These are phyloP conservation scores for Evansstolkia leycettana DNA, from an alignment of 495 filamentous ascomycete genomes.

Conservation along the genomic window DNA sequence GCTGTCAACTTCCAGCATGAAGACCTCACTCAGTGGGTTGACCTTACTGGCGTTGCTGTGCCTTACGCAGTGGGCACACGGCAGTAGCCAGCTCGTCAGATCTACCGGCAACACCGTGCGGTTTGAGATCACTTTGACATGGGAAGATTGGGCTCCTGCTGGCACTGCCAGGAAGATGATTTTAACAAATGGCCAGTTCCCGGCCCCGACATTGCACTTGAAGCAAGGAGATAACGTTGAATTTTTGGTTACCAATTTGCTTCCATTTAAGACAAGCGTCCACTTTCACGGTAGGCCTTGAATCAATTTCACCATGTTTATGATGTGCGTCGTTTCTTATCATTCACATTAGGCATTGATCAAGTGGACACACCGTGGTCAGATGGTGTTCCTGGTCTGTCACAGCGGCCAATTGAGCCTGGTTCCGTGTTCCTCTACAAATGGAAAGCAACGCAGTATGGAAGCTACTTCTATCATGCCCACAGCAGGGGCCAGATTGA, in stretches of 20 bases:
- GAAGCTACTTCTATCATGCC: constrained; percentile 36
- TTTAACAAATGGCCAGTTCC: constrained; percentile 48
- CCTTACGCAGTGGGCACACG: constrained; percentile 6
- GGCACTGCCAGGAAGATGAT: constrained; percentile 34
- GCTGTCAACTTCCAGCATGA: constrained; percentile 1
- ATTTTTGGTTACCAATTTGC: constrained; percentile 43
- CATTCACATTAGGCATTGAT: constrained; percentile 16
- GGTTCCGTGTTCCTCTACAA: constrained; percentile 35
- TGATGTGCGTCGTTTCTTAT: background rate
- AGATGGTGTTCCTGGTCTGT: constrained; percentile 42
- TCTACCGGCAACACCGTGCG: constrained; percentile 9
- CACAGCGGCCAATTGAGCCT: constrained; percentile 31
- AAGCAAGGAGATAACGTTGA: constrained; percentile 52
- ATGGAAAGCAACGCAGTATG: constrained; percentile 24
- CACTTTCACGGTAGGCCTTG: constrained; percentile 37
- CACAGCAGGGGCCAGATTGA: constrained; percentile 39
- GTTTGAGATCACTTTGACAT: constrained; percentile 22
- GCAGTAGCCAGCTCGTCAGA: background rate
- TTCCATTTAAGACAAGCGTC: constrained; percentile 39
- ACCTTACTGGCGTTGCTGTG: constrained; percentile 3
- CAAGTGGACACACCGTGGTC: constrained; percentile 35
- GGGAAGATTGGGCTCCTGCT: constrained; percentile 16
- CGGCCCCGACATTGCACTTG: constrained; percentile 43
- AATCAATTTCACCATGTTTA: background rate
- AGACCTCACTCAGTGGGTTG: background rate